Percentiles rank a stretch among this genome's conserved stretches.
Evolutionary conservation across 805 yeast genomes (phyloP).

Genomic region (Jamesozyma rosinii): DNA sequence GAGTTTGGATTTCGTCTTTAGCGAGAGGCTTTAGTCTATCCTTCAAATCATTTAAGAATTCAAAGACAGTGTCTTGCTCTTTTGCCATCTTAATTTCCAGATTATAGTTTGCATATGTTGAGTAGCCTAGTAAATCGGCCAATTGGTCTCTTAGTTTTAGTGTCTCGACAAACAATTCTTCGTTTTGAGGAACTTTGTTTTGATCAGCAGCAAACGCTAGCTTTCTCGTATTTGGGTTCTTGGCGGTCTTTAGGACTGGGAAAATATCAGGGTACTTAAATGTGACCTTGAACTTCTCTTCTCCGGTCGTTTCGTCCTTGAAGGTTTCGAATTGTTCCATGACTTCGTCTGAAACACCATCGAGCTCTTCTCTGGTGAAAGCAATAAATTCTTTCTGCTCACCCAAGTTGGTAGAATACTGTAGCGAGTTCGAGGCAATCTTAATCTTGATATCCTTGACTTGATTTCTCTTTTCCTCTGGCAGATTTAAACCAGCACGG

Average conservation of each 20-base stretch:
- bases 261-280: slow-evolving; percentile 73
- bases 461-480: slow-evolving; percentile 44
- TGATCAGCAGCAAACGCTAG: slow-evolving; percentile 58
- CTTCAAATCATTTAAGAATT: slow-evolving; percentile 55
- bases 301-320: slow-evolving; percentile 34
- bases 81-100: slow-evolving; percentile 80
- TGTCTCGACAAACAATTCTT: slow-evolving; percentile 49
- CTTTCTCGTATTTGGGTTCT: slow-evolving; percentile 54
- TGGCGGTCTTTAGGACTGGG: slow-evolving; percentile 71
- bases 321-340: slow-evolving; percentile 46
- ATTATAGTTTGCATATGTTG: slow-evolving; percentile 57
- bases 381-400: slow-evolving; percentile 56
- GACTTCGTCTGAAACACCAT: slow-evolving; percentile 63
- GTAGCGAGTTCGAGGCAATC: slow-evolving; percentile 46
- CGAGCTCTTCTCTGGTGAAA: slow-evolving; percentile 56
- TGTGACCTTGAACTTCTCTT: slow-evolving; percentile 49
- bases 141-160: slow-evolving; percentile 52
- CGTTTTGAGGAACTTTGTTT: slow-evolving; percentile 58
- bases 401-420: slow-evolving; percentile 57
- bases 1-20: slow-evolving; percentile 38
- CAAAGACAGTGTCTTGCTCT: slow-evolving; percentile 46
- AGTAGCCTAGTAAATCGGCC: slow-evolving; percentile 57
- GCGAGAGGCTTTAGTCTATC: slow-evolving; percentile 53
- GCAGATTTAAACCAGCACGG: slow-evolving; percentile 60
- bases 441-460: slow-evolving; percentile 51